Base-by-base conservation (phyloP, 73 alveolate genomes). In the Blepharisma japonicum region DNA sequence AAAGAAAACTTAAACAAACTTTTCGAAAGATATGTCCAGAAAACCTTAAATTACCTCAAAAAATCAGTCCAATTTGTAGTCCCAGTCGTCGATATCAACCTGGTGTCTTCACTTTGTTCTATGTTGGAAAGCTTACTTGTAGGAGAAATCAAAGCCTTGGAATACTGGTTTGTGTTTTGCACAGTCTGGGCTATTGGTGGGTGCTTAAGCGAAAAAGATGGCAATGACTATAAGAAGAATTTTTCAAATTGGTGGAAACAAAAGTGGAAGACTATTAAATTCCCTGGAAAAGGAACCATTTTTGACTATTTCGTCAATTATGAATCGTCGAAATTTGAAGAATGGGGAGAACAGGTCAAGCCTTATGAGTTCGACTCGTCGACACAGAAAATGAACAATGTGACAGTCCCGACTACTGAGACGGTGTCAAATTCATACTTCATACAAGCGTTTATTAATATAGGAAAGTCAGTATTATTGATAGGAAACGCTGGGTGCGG, bases 401-500 rank as follows among this genome's bases (percentile, higher is more conserved):
- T 88, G 78, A 97, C 99, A 7, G 99, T 98, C 42, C 99, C 99
- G 56, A 98, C 99, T 42, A 94, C 95, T 68, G 99, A 97, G 90
- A 97, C 99, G 25, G 81, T 87, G 20, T 92, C 97, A 25, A 90
- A 87, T 71, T 54, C 87, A 6, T 90, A 82, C 81, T 68, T 90
- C 56, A 88, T 90, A 78, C 78, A 86, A 74, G 68, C 77, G 45
- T 84, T 84, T 49, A 68, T 86, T 42, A 56, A 53, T 50, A 84
- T 86, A 38, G 42, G 66, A 14, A 25, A 45, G 4, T 98, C 97
- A 54, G 86, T 94, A 51, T 87, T 98, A 84, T 94, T 98, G 86
- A 96, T 98, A 76, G 99, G 99, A 71, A 89, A 93, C 90, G 99
- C 99, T 38, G 99, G 99, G 51, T 94, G 99, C 82, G 99, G 99